A percentile compares a stretch with the other conserved stretches of the same genome.
phyloP scores from a whole-genome alignment of 306 rosid species.

The Psophocarpus tetragonolobus region DNA sequence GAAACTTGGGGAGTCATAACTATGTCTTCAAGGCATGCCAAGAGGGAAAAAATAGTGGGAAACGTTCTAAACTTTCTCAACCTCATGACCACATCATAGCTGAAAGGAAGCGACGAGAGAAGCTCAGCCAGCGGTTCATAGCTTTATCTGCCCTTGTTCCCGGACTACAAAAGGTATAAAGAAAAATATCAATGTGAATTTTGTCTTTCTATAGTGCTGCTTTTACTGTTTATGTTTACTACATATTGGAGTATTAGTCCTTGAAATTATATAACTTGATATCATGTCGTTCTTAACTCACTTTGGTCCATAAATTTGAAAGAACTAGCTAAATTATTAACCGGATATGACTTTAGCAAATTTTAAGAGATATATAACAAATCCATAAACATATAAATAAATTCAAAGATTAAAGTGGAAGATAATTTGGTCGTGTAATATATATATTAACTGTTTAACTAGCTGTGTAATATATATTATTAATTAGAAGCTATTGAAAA shows the following conservation, averaged over 20 bases:
- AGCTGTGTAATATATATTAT: not conserved
- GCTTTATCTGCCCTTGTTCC: constrained; percentile 89
- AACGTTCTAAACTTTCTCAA: constrained; percentile 53
- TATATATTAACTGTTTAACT: not conserved
- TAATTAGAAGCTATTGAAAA: not conserved
- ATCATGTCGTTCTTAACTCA: not conserved
- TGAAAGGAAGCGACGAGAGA: constrained; percentile 84
- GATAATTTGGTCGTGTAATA: no score
- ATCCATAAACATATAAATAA: not conserved
- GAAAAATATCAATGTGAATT: not conserved
- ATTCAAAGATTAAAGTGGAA: not conserved
- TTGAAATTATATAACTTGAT: not conserved
- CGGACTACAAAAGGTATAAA: constrained; percentile 36
- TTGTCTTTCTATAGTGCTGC: not conserved
- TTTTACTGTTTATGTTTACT: not conserved
- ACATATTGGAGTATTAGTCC: not conserved
- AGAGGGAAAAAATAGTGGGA: constrained; percentile 38
- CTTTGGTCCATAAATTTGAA: not conserved
- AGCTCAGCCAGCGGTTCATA: constrained; percentile 84
- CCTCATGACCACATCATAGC: constrained; percentile 84
- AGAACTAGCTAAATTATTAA: no score
- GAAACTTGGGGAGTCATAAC: constrained; percentile 46
- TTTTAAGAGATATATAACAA: not conserved
- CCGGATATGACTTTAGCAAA: not conserved
- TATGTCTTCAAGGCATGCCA: constrained; percentile 39